Conservation (phyloP, 1,284 basidiomycete genomes). For the Cutaneotrichosporon dermatis region DNA sequence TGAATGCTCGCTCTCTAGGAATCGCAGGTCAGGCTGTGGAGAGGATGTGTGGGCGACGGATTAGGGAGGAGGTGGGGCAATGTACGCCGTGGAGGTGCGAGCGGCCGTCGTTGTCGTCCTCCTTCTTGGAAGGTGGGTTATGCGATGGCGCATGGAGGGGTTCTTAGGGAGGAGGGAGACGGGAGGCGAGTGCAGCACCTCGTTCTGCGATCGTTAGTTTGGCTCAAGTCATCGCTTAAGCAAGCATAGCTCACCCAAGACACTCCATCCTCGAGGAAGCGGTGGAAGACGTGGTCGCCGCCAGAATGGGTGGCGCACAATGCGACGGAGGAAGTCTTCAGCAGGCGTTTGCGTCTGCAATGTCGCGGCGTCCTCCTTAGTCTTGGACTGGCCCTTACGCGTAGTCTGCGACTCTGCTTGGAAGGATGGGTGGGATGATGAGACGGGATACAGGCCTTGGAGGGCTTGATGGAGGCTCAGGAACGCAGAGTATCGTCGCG, state of each 20-base stretch:
- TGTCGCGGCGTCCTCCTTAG: slow-evolving; percentile 90
- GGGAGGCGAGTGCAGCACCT: slow-evolving; percentile 87
- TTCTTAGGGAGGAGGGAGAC: slow-evolving; percentile 88
- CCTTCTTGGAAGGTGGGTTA: slow-evolving; percentile 61
- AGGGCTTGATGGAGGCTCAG: slow-evolving; percentile 84
- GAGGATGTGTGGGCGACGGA: slow-evolving; percentile 77
- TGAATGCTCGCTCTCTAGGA: slow-evolving; percentile 97
- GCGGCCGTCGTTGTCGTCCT: slow-evolving; percentile 29
- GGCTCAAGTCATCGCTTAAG: background rate
- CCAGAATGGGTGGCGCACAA: slow-evolving; percentile 91
- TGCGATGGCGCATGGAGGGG: slow-evolving; percentile 92
- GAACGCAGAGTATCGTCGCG: slow-evolving; percentile 96
- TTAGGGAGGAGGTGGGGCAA: slow-evolving; percentile 63
- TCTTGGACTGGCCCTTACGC: slow-evolving; percentile 93
- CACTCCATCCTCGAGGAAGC: slow-evolving; percentile 90
- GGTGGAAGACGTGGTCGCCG: slow-evolving; percentile 89
- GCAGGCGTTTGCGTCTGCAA: slow-evolving; percentile 85
- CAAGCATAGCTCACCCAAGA: slow-evolving; percentile 67
- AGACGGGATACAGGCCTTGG: slow-evolving; percentile 88
- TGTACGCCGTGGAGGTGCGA: slow-evolving; percentile 36
- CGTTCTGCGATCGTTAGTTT: slow-evolving; percentile 56
- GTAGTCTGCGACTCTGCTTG: slow-evolving; percentile 92
- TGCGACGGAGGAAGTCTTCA: slow-evolving; percentile 91
- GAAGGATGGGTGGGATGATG: slow-evolving; percentile 98
- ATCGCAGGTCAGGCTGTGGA: slow-evolving; percentile 88